These are phyloP conservation scores for Brassica cretica DNA, from an alignment of 345 rosid species.

Conservation along the genomic window DNA sequence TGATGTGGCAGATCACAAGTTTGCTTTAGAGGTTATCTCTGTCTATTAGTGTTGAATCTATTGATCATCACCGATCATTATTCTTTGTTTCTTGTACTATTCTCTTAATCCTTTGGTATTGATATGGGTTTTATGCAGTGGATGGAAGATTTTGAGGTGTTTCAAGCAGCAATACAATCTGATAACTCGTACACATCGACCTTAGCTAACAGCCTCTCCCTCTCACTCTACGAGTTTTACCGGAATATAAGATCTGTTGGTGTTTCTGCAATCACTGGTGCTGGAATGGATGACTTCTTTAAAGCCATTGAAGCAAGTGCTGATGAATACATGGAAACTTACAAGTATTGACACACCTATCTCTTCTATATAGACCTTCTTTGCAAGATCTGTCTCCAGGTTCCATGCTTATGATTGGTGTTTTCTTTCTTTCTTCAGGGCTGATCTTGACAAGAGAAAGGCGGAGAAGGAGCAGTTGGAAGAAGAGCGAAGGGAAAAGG, in stretches of 20 bases:
- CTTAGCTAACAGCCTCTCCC: slow-evolving; percentile 66
- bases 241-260: slow-evolving; percentile 69
- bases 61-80: not conserved
- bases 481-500: slow-evolving; percentile 56
- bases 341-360: slow-evolving; percentile 49
- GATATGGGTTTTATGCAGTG: slow-evolving; percentile 49
- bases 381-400: not conserved
- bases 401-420: not conserved
- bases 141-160: slow-evolving; percentile 82
- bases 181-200: slow-evolving; percentile 66
- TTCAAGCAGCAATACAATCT: slow-evolving; percentile 63
- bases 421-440: slow-evolving; percentile 42
- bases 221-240: slow-evolving; percentile 70
- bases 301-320: slow-evolving; percentile 71
- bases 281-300: slow-evolving; percentile 74
- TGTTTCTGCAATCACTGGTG: slow-evolving; percentile 80
- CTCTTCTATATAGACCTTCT: not conserved
- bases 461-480: slow-evolving; percentile 72
- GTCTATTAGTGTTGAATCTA: not conserved
- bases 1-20: slow-evolving; percentile 79
- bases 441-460: slow-evolving; percentile 75
- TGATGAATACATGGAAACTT: slow-evolving; percentile 71
- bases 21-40: slow-evolving; percentile 68
- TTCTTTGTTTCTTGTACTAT: not conserved
- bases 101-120: slow-evolving; percentile 5